Conservation (phyloP, 2,329 filamentous ascomycete species). For the Claviceps paspali region DNA sequence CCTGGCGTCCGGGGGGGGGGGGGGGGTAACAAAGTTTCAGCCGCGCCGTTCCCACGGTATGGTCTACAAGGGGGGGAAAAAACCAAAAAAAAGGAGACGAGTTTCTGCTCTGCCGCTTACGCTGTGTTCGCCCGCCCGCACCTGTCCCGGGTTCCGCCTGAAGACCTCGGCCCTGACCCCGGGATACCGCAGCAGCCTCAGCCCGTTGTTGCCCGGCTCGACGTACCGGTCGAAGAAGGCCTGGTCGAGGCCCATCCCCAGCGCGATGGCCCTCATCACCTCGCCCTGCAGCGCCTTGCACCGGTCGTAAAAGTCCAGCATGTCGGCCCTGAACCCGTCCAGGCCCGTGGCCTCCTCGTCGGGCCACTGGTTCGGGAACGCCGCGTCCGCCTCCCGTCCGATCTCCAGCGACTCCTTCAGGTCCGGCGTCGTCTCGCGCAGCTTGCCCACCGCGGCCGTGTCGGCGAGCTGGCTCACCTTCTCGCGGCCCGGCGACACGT, state of each 20-base stretch:
- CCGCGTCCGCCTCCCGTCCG: conserved; percentile 41
- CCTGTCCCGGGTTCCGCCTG: conserved; percentile 48
- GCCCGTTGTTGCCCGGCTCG: conserved; percentile 52
- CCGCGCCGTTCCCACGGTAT: too few species aligned
- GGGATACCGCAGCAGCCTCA: conserved; percentile 67
- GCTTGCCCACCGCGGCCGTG: conserved; percentile 37
- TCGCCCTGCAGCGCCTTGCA: conserved; percentile 62
- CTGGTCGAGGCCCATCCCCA: conserved; percentile 61
- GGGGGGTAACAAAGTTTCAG: too few species aligned
- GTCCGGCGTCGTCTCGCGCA: conserved; percentile 44
- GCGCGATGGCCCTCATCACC: conserved; percentile 70
- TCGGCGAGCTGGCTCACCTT: conserved; percentile 49
- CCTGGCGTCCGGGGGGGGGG: too few species aligned
- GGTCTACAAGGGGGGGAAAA: too few species aligned
- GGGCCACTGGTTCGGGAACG: conserved; percentile 66
- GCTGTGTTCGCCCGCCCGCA: conserved; percentile 65
- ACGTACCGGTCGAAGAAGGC: conserved; percentile 65
- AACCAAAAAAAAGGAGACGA: too few species aligned
- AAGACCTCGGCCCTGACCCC: conserved; percentile 51
- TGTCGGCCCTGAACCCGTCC: conserved; percentile 50
- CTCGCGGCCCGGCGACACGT: conserved; percentile 53
- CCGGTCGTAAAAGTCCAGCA: conserved; percentile 58
- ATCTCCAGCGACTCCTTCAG: conserved; percentile 54
- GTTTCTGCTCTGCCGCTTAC: too few species aligned
- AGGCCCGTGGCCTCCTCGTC: conserved; percentile 25